Evolutionary conservation across 2,329 filamentous ascomycete genomes (phyloP).

Genomic region (Lojkania enalia): DNA sequence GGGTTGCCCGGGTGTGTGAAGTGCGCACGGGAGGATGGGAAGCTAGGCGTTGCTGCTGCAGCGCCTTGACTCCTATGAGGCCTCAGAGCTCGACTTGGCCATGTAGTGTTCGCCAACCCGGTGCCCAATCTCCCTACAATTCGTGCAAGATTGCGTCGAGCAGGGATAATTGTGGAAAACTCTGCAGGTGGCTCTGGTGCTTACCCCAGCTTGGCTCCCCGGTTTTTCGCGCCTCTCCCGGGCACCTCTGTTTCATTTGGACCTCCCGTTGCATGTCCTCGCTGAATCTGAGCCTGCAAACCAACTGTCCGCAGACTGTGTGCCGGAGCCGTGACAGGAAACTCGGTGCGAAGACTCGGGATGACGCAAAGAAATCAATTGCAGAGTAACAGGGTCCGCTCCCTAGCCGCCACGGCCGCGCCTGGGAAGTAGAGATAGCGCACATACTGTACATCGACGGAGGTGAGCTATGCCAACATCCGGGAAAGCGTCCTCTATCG

Average conservation of each 20-base stretch:
- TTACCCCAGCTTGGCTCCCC: slow-evolving; percentile 36
- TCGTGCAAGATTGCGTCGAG: slow-evolving; percentile 26
- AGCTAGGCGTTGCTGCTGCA: slow-evolving; percentile 9
- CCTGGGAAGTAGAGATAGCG: too few species aligned
- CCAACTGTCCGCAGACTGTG: slow-evolving; percentile 10
- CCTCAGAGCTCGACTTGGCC: slow-evolving; percentile 18
- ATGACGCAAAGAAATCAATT: too few species aligned
- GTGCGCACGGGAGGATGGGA: slow-evolving; percentile 19
- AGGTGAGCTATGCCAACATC: slow-evolving; percentile 8
- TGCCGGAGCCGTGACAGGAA: too few species aligned
- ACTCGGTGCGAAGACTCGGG: too few species aligned
- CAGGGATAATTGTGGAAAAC: slow-evolving; percentile 25
- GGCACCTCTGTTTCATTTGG: slow-evolving; percentile 28
- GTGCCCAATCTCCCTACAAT: slow-evolving; percentile 24
- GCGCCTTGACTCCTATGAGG: too few species aligned
- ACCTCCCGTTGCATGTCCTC: slow-evolving; percentile 35
- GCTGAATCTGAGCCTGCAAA: slow-evolving; percentile 12
- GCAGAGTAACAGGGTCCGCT: too few species aligned
- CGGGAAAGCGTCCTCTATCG: slow-evolving; percentile 9
- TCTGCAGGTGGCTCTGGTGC: slow-evolving; percentile 28
- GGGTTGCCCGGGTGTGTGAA: slow-evolving; percentile 24
- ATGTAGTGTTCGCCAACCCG: slow-evolving; percentile 21
- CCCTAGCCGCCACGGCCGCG: too few species aligned
- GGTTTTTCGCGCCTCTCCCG: slow-evolving; percentile 32
- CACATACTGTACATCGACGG: too few species aligned